phyloP scores from a whole-genome alignment of 148 eudicot species.

The Vaccinium myrtillus region DNA sequence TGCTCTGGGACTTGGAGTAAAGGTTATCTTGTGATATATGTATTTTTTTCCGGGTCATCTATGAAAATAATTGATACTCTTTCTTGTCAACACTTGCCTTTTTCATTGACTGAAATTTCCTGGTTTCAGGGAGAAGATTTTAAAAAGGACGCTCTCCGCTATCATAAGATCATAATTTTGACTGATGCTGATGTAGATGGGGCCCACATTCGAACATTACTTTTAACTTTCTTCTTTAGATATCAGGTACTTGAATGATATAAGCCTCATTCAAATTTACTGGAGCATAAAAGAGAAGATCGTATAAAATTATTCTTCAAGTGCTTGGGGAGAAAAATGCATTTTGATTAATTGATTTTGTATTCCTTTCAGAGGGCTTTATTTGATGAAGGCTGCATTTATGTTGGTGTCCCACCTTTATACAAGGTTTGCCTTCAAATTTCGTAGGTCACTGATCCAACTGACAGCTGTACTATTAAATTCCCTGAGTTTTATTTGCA shows the following conservation, averaged over 20 bases:
- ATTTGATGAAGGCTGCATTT: constrained; percentile 88
- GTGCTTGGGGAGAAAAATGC: neutral
- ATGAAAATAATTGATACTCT: neutral
- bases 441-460: constrained; percentile 3
- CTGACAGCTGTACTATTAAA: neutral
- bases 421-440: constrained; percentile 64
- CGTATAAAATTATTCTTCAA: neutral
- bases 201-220: constrained; percentile 87
- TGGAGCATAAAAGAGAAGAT: neutral
- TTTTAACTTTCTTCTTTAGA: constrained; percentile 92
- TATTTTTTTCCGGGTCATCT: neutral
- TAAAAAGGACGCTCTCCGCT: constrained; percentile 78
- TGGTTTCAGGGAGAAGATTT: constrained; percentile 90
- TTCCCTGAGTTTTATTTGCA: neutral
- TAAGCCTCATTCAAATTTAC: neutral
- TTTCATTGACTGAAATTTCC: constrained; percentile 15
- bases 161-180: constrained; percentile 89
- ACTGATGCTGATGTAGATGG: constrained; percentile 99
- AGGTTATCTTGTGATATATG: constrained; percentile 40
- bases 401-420: constrained; percentile 97
- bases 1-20: constrained; percentile 92
- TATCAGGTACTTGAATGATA: constrained; percentile 62
- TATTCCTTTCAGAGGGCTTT: constrained; percentile 74
- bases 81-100: constrained; percentile 4
- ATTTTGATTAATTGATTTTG: constrained; percentile 5